phyloP scores from a whole-genome alignment of 2,329 filamentous ascomycete genomes.

The Coccinonectria pachysandricola region DNA sequence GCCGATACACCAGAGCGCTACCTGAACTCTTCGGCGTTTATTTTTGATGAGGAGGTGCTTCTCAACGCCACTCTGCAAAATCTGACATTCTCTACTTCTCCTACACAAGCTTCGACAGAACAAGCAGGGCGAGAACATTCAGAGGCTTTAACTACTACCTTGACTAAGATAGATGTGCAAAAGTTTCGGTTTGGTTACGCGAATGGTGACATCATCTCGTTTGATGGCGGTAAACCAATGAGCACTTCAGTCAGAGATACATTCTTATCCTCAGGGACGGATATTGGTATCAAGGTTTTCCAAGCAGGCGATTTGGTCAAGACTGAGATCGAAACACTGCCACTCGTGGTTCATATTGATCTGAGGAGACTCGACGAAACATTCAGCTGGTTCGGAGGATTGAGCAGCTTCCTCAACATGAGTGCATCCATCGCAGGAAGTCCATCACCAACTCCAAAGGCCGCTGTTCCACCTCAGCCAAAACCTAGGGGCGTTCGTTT shows the following conservation, averaged over 20 bases:
- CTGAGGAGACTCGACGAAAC: constrained; percentile 76
- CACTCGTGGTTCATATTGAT: constrained; percentile 66
- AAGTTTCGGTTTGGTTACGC: constrained; percentile 54
- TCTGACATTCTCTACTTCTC: constrained; percentile 23
- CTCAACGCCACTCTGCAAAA: constrained; percentile 40
- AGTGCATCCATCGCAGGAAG: constrained; percentile 74
- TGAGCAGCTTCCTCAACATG: constrained; percentile 84
- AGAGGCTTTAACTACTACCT: constrained; percentile 18
- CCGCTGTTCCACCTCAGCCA: constrained; percentile 26
- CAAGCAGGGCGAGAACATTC: constrained; percentile 6
- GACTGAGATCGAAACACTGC: constrained; percentile 64
- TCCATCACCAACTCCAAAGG: constrained; percentile 38
- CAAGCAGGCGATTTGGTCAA: constrained; percentile 34
- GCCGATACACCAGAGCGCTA: constrained; percentile 39
- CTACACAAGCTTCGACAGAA: constrained; percentile 8
- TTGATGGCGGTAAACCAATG: constrained; percentile 47
- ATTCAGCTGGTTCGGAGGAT: constrained; percentile 77
- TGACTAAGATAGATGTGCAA: constrained; percentile 36
- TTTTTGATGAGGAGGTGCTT: constrained; percentile 39
- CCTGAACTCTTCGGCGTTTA: constrained; percentile 29
- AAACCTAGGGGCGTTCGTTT: constrained; percentile 50
- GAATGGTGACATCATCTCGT: constrained; percentile 52
- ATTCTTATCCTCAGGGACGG: constrained; percentile 45
- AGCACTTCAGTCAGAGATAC: constrained; percentile 49
- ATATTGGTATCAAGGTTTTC: constrained; percentile 44